Base-by-base conservation (phyloP, 106 monocot genomes). In the Xerophyta viscosa region DNA sequence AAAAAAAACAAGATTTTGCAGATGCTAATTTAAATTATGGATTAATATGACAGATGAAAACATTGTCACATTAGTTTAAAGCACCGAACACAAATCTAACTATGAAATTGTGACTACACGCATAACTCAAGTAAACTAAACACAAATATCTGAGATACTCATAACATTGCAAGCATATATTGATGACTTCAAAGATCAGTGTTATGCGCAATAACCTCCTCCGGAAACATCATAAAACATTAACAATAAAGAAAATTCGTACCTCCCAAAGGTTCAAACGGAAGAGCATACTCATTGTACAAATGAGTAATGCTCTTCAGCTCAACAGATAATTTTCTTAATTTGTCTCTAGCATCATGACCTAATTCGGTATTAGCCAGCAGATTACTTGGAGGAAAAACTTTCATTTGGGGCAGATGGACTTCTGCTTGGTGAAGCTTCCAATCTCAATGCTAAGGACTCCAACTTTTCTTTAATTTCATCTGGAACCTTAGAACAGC, bases 221-320 rank as follows among this genome's bases (percentile, higher is more conserved):
- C 33, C 33, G 11, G 5, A 33, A 33, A 33, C 33, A 33, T 33
- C 7, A 33, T 33, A 33, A 6, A 5, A 33, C 33, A 33, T 11
- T 33, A 33, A 33, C 5, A 33, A 11, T 11, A 33, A 33, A 33
- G 33, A 5, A 33, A 33, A 33, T 20, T 2, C 54, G 48, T 77
- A 96, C 96, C 96, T 90, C 98, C 86, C 86, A 98, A 98, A 56
- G 83, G 79, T 30, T 86, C 52, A 77, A 86, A 98, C 8, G 90
- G 98, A 69, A 90, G 73, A 39, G 98, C 86, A 77, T 80, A 98
- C 37, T 98, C 90, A 74, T 90, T 98, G 71, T 98, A 98, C 41
- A 90, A 66, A 28, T 98, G 98, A 66, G 89, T 98, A 54, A 98
- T 80, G 61, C 86, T 90, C 69, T 90, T 90, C 55, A 90, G 54